Evolutionary conservation across 257 asterid genomes (phyloP).

Genomic region (Catharanthus roseus): DNA sequence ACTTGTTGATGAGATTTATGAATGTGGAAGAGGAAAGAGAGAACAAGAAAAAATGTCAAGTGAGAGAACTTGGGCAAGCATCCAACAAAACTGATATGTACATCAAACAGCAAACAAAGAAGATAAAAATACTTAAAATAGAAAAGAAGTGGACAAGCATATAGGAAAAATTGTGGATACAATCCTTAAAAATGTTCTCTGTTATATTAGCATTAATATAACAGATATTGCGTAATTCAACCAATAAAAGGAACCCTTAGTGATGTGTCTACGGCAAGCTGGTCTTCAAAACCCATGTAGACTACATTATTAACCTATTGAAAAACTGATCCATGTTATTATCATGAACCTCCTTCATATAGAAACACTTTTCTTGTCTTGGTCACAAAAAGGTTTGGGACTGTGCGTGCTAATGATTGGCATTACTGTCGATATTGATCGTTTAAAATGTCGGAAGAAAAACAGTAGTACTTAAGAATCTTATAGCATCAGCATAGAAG

Average conservation of each 20-base stretch:
- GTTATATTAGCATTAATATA: not conserved
- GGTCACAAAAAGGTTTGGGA: not conserved
- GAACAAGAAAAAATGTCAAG: constrained; percentile 9
- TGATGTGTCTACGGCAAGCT: not conserved
- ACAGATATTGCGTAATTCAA: not conserved
- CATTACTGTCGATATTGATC: not conserved
- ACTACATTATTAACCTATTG: not conserved
- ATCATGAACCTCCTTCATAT: not conserved
- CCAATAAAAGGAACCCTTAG: not conserved
- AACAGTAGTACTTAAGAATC: not conserved
- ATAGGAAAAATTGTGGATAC: not conserved
- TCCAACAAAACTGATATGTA: not conserved
- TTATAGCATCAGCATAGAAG: not conserved
- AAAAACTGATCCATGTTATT: not conserved
- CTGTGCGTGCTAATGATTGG: not conserved
- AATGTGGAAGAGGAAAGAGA: constrained; percentile 13
- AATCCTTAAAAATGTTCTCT: not conserved
- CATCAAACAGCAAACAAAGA: not conserved
- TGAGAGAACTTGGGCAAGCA: not conserved
- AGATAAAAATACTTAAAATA: not conserved
- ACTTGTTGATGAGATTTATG: constrained; percentile 7
- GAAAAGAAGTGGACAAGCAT: not conserved
- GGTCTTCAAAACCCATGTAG: not conserved
- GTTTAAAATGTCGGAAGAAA: not conserved
- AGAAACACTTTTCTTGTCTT: not conserved